Conservation (phyloP, 2,329 filamentous ascomycete genomes). For the Dactylonectria estremocensis region DNA sequence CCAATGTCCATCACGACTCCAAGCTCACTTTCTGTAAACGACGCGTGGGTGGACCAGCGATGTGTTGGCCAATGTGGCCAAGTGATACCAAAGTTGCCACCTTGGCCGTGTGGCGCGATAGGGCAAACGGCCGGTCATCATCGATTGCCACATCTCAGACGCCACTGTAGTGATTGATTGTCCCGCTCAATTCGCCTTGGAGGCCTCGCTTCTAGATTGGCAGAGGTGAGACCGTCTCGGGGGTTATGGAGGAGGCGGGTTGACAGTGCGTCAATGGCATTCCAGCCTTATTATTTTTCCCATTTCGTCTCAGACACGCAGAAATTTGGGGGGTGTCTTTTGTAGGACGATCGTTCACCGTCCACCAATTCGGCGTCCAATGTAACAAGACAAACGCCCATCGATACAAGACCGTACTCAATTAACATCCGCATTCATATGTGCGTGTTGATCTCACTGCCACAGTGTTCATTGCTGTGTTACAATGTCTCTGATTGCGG, state of each 20-base stretch:
- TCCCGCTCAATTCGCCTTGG: background rate
- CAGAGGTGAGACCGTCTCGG: constrained; percentile 2
- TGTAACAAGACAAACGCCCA: background rate
- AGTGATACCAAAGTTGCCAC: constrained; percentile 1
- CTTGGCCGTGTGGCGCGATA: background rate
- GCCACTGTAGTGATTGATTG: background rate
- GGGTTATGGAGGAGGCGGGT: background rate
- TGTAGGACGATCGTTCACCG: constrained; percentile 2
- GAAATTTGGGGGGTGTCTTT: background rate
- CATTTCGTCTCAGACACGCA: background rate
- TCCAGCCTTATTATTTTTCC: background rate
- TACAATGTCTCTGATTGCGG: background rate
- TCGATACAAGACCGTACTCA: background rate
- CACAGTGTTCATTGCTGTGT: background rate
- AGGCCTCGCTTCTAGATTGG: background rate
- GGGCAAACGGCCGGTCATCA: background rate
- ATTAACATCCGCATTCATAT: background rate
- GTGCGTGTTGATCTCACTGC: background rate
- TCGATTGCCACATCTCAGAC: background rate
- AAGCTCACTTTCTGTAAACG: background rate
- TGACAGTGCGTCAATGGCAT: background rate
- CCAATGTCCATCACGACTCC: background rate
- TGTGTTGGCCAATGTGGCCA: constrained; percentile 8
- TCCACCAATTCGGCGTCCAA: constrained; percentile 19
- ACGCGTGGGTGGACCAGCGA: constrained; percentile 8